Evolutionary conservation across 176 grass and related monocot species (phyloP).

Genomic region (Oryza punctata): DNA sequence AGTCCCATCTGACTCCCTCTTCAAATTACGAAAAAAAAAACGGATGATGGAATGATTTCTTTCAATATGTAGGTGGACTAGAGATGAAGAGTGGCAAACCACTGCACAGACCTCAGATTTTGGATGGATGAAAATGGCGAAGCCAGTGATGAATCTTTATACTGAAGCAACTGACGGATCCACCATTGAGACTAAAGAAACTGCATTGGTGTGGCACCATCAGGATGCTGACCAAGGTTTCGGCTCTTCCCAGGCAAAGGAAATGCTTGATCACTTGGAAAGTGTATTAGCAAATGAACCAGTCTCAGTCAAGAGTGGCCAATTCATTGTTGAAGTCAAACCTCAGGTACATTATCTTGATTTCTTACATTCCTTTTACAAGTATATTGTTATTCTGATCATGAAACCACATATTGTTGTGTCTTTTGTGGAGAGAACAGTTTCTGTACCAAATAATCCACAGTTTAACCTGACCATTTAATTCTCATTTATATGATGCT

Average conservation of each 20-base stretch:
- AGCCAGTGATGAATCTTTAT: constrained; percentile 87
- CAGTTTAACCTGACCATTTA: background rate
- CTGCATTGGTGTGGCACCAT: constrained; percentile 86
- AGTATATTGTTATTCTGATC: background rate
- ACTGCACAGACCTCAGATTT: constrained; percentile 53
- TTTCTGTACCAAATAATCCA: background rate
- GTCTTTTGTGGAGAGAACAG: background rate
- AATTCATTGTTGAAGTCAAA: constrained; percentile 93
- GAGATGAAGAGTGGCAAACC: constrained; percentile 66
- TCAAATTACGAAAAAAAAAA: background rate
- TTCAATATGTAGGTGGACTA: constrained; percentile 50
- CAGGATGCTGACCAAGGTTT: constrained; percentile 88
- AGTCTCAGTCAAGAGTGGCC: constrained; percentile 79
- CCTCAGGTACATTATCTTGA: constrained; percentile 59
- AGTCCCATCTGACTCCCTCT: background rate
- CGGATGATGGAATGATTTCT: constrained; percentile 17
- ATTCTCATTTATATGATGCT: background rate
- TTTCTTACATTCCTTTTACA: constrained; percentile 13
- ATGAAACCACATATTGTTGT: background rate
- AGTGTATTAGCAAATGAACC: constrained; percentile 74
- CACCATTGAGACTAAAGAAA: constrained; percentile 75
- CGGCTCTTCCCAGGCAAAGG: constrained; percentile 82
- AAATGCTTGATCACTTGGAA: constrained; percentile 82
- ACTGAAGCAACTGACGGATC: constrained; percentile 88
- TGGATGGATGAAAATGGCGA: constrained; percentile 80